Evolutionary conservation across 306 rosid species (phyloP), one percentile per base, ranked within the genome.

Genomic region (Cicer yamashitae): DNA sequence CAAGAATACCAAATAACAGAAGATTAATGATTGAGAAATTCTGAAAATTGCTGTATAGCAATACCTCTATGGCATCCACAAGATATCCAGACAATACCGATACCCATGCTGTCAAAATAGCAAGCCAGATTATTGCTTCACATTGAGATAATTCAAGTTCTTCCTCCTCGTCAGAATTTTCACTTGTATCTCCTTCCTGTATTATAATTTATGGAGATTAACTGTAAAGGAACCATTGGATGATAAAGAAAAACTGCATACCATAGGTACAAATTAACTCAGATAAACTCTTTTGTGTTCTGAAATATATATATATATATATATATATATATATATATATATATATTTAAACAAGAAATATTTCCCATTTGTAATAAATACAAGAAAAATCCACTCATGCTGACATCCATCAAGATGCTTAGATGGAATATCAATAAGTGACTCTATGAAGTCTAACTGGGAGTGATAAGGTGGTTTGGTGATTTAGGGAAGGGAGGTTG

Each of bases 101-200:
- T 40, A 93, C 85, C 97, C 96, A 88, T 52, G 74, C 84, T 15
- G 97, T 93, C 84, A 93, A 84, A 83, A 91, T 54, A 73, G 92
- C 85, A 72, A 93, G 98, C 98, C 98, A 93, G 18, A 80, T 81
- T 73, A 93, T 85, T 41, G 98, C 87, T 89, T 93, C 98, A 96
- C 91, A 88, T 20, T 77, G 73, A 73, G 90, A 85, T 77, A 93
- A 81, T 79, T 91, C 93, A 47, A 82, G 52, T 74, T 82, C 87
- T 78, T 89, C 97, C 59, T 85, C 93, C 52, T 81, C 97, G 6
- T 82, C 86, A 6, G 78, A 75, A 68, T 81, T 81, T 68, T 75
- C 92, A 63, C 18, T 44, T 38, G 65, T 70, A 44, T 68, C 87
- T 67, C 30, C 87, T 73, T 86, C 89, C 91, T 88, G 64, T 41